These are phyloP conservation scores for Nannochloropsis gaditana DNA, from an alignment of 108 stramenopile genomes.

Conservation along the genomic window DNA sequence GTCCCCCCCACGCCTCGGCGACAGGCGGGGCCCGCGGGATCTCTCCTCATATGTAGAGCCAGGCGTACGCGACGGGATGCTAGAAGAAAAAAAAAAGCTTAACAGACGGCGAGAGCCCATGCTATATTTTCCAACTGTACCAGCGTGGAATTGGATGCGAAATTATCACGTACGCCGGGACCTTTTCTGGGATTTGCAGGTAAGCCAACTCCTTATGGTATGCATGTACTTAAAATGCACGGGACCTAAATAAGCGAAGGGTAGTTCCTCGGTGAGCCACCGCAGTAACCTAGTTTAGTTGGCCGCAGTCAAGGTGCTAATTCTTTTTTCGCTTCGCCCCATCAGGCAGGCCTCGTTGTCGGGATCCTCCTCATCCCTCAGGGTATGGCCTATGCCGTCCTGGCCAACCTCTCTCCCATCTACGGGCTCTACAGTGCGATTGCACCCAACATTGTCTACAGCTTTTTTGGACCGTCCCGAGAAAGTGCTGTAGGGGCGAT, in stretches of 20 bases:
- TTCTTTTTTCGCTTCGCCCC: neutral
- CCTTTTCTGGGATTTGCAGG: neutral
- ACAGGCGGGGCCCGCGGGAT: neutral
- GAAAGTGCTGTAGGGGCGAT: neutral
- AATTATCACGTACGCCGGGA: neutral
- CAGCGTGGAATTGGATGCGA: neutral
- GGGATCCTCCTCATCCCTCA: constrained; percentile 14
- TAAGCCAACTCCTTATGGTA: neutral
- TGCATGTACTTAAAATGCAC: too few species aligned
- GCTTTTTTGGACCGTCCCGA: neutral
- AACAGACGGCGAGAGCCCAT: neutral
- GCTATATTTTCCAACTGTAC: neutral
- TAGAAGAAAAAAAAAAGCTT: neutral
- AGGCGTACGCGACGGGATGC: neutral
- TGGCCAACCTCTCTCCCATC: neutral
- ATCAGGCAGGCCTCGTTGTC: constrained; percentile 18
- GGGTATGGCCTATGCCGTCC: neutral
- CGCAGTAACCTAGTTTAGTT: too few species aligned
- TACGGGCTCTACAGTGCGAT: constrained; percentile 9
- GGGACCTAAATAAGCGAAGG: too few species aligned
- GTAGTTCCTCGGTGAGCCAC: too few species aligned
- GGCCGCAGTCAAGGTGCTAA: neutral
- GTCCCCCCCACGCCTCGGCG: too few species aligned
- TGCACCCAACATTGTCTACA: neutral
- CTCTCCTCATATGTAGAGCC: neutral